Base-by-base conservation (phyloP, 2,329 filamentous ascomycete species). In the Ampelomyces quisqualis region DNA sequence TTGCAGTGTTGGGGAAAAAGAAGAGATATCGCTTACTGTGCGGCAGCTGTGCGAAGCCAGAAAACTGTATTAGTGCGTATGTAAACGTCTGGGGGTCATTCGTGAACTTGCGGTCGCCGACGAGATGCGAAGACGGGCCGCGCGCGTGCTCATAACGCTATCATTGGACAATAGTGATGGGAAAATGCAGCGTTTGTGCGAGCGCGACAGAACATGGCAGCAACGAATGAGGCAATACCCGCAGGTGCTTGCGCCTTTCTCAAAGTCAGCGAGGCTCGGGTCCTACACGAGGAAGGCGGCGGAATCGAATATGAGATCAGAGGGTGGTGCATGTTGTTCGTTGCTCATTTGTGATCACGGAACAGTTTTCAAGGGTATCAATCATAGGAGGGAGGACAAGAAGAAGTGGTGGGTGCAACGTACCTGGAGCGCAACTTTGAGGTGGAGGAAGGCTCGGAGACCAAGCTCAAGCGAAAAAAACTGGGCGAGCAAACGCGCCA, bases 251-350 rank as follows among this genome's bases (percentile, higher is more conserved):
- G 18, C 19, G 13, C 30, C 35, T 43, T 45, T 57, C 18, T 23
- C 13, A 22, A 37, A 45, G 51, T 65, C 47, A 64, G 62, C 51
- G 26, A 40, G 13, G 46, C 33, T 30, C 46, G 17, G 29, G 33
- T 42, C 26, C 19, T 18, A 13, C 15, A 33, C 46, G 47, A 47
- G 38, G 28, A 43, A 51, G 41, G 27, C 41, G 11, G 38, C 35
- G 32, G 34, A 30, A 22, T 24, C 10, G 39, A 35, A 31, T 36
- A 48, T 29, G 42, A 47, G 51, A 60, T 70, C 68, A 80, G 77
- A 79, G 77, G 77, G 77, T 80, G 72, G 71, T 80, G 77, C 77
- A 80, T 80, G 77, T 79, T 77, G 72, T 76, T 76, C 73, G 53
- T 66, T 70, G 75, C 75, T 76, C 76, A 77, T 78, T 72, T 64